Evolutionary conservation across 148 eudicot species (phyloP), one percentile per base, ranked within the genome.

Genomic region (Amaranthus hypochondriacus): DNA sequence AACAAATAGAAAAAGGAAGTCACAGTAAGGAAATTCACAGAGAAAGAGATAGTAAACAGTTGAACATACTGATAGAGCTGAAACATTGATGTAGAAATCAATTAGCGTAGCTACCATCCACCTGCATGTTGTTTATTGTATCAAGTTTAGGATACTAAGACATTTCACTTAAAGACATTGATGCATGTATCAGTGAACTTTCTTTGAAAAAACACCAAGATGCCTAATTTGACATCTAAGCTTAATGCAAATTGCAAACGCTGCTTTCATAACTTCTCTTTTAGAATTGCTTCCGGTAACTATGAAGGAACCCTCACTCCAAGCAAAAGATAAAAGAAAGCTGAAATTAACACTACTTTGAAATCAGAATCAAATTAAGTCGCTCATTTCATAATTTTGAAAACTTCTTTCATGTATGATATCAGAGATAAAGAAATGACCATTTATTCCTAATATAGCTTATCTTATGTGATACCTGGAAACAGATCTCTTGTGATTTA

Each of bases 41-140:
- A 68, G 3, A 51, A 62, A 13, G 56, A 79, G 68, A 75, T 46
- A 64, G 43, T 39, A 56, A 48, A 64, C 54, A 68, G 57, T 72
- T 48, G 52, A 65, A 73, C 86, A 12, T 88, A 91, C 98, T 76
- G 92, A 86, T 63, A 94, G 65, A 70, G 86, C 90, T 57, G 81
- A 73, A 66, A 94, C 83, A 80, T 89, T 89, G 81, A 88, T 81
- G 72, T 94, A 94, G 81, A 91, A 88, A 82, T 94, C 98, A 73
- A 94, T 77, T 46, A 91, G 83, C n/a, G 98, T 94, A 66, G 96
- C 88, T 58, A 81, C 67, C 82, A 91, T 48, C 98, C 98, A 94
- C 92, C 98, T 94, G 93, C 80, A 83, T 21, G 47, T 57, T 12
- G 77, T 12, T 56, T 18, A 39, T 46, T 13, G 39, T 51, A 43